A percentile compares a stretch with the other conserved stretches of the same genome.
phyloP scores from a whole-genome alignment of 2,329 filamentous ascomycete genomes.

The Phaeoacremonium minimum region DNA sequence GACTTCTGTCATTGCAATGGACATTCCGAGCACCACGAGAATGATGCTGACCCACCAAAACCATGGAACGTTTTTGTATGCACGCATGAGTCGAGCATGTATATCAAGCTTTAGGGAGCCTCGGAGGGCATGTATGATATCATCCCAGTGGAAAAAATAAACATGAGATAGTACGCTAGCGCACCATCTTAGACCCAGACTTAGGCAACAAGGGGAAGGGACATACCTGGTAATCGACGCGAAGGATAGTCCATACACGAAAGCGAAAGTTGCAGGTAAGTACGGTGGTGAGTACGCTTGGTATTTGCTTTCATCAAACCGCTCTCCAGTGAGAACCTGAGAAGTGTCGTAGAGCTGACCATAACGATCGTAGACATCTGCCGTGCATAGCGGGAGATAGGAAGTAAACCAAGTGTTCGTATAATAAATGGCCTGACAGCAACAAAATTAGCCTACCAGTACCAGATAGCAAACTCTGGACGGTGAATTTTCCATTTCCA shows the following conservation, averaged over 20 bases:
- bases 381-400: slow-evolving; percentile 46
- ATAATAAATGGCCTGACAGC: slow-evolving; percentile 39
- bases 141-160: slow-evolving; percentile 65
- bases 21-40: slow-evolving; percentile 23
- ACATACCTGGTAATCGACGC: slow-evolving; percentile 45
- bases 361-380: slow-evolving; percentile 50
- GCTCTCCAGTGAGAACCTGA: slow-evolving; percentile 37
- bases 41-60: slow-evolving; percentile 39
- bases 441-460: too few relatives aligned
- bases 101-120: slow-evolving; percentile 29
- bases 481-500: too few relatives aligned
- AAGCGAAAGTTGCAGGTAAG: slow-evolving; percentile 35
- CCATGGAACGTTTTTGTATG: slow-evolving; percentile 33
- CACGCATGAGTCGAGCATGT: slow-evolving; percentile 34
- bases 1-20: slow-evolving; percentile 33
- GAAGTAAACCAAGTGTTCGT: slow-evolving; percentile 45
- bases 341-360: slow-evolving; percentile 43
- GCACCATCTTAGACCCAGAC: too few relatives aligned
- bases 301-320: slow-evolving; percentile 44
- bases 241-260: slow-evolving; percentile 49
- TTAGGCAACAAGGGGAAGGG: too few relatives aligned
- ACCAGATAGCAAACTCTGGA: too few relatives aligned
- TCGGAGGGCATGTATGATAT: slow-evolving; percentile 19
- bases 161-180: slow-evolving; percentile 24
- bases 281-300: slow-evolving; percentile 47